These are phyloP conservation scores for Chlamydomonas eustigma DNA, from an alignment of 139 green algal genomes.

Conservation along the genomic window DNA sequence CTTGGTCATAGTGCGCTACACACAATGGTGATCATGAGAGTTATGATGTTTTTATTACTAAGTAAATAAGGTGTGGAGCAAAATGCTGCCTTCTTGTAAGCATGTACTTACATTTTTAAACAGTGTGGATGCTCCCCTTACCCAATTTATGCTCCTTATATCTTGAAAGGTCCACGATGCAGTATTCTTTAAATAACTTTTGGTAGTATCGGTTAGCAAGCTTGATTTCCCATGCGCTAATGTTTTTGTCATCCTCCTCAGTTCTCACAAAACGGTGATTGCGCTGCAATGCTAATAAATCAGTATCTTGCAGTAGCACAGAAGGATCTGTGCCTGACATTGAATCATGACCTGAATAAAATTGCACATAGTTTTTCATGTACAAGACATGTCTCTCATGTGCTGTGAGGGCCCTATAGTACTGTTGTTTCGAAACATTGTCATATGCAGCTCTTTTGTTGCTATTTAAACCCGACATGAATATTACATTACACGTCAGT, in stretches of 20 bases:
- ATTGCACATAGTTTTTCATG: neutral
- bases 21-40: no score
- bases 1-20: no score
- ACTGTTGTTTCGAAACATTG: neutral
- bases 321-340: neutral
- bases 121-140: no score
- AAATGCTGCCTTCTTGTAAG: no score
- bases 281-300: neutral
- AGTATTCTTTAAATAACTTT: constrained; percentile 89
- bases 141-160: constrained; percentile 28
- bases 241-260: constrained; percentile 50
- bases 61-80: no score
- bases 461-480: neutral
- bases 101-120: no score
- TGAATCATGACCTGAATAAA: neutral
- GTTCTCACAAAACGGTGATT: constrained; percentile 12
- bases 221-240: constrained; percentile 55
- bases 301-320: constrained; percentile 5
- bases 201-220: constrained; percentile 81
- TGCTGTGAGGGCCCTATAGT: neutral
- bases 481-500: no score
- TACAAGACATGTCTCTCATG: constrained; percentile 1
- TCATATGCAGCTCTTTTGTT: neutral
- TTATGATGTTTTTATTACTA: no score
- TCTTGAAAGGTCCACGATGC: constrained; percentile 80